Conservation (phyloP, 139 green algal genomes). For the Auxenochlorella pyrenoidosa region DNA sequence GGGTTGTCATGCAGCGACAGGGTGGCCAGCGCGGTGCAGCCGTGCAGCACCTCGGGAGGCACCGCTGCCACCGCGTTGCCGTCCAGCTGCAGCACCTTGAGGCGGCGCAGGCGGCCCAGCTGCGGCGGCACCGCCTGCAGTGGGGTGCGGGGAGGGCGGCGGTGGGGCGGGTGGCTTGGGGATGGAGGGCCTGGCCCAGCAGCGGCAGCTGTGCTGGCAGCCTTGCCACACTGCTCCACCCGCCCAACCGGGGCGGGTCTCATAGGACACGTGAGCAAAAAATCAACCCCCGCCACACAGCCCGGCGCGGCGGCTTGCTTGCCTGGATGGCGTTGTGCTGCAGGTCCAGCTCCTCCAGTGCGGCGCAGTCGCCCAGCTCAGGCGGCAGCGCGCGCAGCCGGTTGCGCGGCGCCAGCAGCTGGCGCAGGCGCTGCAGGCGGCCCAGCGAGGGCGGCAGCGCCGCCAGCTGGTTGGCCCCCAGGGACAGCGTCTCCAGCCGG, state of each 20-base stretch:
- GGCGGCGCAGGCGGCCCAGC: slow-evolving; percentile 53
- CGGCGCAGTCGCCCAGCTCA: slow-evolving; percentile 36
- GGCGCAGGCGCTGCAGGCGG: slow-evolving; percentile 41
- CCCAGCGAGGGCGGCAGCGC: slow-evolving; percentile 53
- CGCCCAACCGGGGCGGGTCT: background rate
- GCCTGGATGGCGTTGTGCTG: slow-evolving; percentile 51
- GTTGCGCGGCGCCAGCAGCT: slow-evolving; percentile 48
- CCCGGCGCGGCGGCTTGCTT: background rate
- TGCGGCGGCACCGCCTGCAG: slow-evolving; percentile 50
- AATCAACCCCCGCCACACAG: background rate
- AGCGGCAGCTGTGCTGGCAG: background rate
- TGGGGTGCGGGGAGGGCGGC: background rate
- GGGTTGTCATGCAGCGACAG: slow-evolving; percentile 79
- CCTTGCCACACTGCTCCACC: background rate
- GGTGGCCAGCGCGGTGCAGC: slow-evolving; percentile 73
- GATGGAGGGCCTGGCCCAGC: background rate
- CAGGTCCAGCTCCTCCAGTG: slow-evolving; percentile 59
- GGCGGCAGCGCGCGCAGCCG: slow-evolving; percentile 35
- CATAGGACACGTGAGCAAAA: background rate
- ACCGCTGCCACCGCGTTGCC: slow-evolving; percentile 69
- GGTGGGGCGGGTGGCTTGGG: background rate
- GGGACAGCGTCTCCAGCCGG: slow-evolving; percentile 57
- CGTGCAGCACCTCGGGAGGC: slow-evolving; percentile 67
- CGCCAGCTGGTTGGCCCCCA: slow-evolving; percentile 57
- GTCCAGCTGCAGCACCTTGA: slow-evolving; percentile 71